Percentiles rank a stretch among this genome's conserved stretches.
Evolutionary conservation across 306 rosid genomes (phyloP).

Genomic region (Malus orientalis): DNA sequence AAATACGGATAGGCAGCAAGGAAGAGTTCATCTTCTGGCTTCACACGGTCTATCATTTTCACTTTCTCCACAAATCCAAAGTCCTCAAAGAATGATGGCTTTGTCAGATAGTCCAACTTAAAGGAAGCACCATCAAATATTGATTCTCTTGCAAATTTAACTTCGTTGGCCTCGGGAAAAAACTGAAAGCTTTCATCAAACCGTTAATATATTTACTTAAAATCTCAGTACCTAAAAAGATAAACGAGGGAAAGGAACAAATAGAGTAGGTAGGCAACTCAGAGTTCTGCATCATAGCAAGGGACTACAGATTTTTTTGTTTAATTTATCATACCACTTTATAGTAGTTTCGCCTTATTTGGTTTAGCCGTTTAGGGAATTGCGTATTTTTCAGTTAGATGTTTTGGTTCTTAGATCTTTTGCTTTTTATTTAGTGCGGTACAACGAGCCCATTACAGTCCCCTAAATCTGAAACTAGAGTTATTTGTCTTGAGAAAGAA

Average conservation of each 20-base stretch:
- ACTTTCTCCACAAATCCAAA: constrained; percentile 86
- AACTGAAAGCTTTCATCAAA: constrained; percentile 46
- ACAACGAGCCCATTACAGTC: too few relatives aligned
- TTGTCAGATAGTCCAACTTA: constrained; percentile 87
- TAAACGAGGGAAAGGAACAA: constrained; percentile 10
- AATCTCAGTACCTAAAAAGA: constrained; percentile 7
- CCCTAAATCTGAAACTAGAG: too few relatives aligned
- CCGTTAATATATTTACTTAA: constrained; percentile 24
- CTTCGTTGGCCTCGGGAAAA: constrained; percentile 97
- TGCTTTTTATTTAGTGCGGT: too few relatives aligned
- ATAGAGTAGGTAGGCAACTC: neutral
- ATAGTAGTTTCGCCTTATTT: neutral
- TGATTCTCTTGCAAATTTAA: constrained; percentile 72
- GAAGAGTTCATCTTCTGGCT: constrained; percentile 75
- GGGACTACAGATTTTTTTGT: neutral
- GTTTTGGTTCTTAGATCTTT: too few relatives aligned
- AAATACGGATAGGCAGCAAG: constrained; percentile 89
- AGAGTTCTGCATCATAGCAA: neutral
- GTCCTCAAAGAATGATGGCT: constrained; percentile 92
- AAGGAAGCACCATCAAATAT: constrained; percentile 72
- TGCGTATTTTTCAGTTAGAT: too few relatives aligned
- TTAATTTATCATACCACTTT: neutral
- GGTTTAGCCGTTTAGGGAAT: neutral
- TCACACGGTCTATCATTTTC: constrained; percentile 83
- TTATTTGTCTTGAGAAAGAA: neutral